phyloP scores from a whole-genome alignment of 176 grass and related monocot species.

The Saccharum spontaneum region DNA sequence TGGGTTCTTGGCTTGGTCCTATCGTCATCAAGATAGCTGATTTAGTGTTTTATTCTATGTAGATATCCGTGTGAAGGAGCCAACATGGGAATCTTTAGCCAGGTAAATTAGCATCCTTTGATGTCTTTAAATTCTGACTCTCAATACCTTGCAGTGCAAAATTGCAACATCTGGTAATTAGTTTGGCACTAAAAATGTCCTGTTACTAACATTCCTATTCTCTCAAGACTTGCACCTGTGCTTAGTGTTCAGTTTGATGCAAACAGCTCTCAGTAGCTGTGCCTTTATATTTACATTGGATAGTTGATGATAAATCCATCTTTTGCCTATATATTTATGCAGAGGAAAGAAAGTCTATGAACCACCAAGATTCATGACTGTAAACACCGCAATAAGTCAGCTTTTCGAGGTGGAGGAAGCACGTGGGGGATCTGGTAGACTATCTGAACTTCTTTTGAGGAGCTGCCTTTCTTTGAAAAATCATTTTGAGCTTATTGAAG shows the following conservation, averaged over 20 bases:
- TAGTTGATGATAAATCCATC: not conserved
- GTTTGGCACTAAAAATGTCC: not conserved
- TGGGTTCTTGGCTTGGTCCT: not conserved
- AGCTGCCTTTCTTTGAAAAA: not conserved
- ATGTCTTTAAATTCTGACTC: not conserved
- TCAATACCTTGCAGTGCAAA: conserved; percentile 3
- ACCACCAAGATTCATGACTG: conserved; percentile 84
- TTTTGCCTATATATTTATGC: conserved; percentile 18
- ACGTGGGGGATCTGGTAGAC: conserved; percentile 58
- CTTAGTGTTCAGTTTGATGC: not conserved
- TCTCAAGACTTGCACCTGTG: not conserved
- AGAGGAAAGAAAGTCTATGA: conserved; percentile 96
- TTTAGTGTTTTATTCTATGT: conserved; percentile 11
- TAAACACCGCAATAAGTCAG: conserved; percentile 88
- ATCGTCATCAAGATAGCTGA: not conserved
- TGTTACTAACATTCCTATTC: not conserved
- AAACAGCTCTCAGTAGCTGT: not conserved
- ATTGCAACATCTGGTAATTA: not conserved
- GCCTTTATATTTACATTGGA: not conserved
- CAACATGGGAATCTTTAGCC: conserved; percentile 88
- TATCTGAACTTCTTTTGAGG: not conserved
- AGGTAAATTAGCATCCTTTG: conserved; percentile 39
- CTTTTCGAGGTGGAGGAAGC: conserved; percentile 82
- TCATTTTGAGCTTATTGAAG: not conserved
- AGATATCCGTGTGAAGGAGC: conserved; percentile 98